Evolutionary conservation across 2,329 filamentous ascomycete genomes (phyloP).

Genomic region (Botryotinia convoluta): DNA sequence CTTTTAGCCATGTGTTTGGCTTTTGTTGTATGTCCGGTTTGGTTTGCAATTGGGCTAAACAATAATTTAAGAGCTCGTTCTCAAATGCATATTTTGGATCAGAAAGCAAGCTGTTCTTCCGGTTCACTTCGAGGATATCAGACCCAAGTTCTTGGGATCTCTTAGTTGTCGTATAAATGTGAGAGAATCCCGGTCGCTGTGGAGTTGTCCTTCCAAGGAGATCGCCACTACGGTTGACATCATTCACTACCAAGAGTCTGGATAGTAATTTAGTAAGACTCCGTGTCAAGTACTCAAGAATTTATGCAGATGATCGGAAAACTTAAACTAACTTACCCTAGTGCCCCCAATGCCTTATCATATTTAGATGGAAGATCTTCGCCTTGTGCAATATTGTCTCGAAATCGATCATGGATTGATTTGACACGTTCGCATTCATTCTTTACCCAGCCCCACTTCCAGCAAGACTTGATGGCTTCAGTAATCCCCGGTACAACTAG

Average conservation of each 20-base stretch:
- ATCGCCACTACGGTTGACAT: neutral
- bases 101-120: neutral
- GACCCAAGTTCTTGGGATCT: neutral
- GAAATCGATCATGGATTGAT: neutral
- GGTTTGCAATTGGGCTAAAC: neutral
- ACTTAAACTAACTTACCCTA: neutral
- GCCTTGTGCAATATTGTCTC: neutral
- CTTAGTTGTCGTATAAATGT: neutral
- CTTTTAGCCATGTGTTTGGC: neutral
- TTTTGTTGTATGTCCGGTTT: neutral
- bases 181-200: slow-evolving; percentile 1
- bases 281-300: neutral
- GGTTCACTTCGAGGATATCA: too few species aligned
- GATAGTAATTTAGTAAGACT: neutral
- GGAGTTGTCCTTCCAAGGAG: neutral
- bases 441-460: neutral
- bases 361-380: neutral
- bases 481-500: neutral
- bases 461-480: neutral
- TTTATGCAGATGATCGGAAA: neutral
- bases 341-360: neutral
- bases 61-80: neutral
- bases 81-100: neutral
- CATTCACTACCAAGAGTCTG: neutral
- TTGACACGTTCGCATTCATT: slow-evolving; percentile 1